Percentiles rank a stretch among this genome's conserved stretches.
Evolutionary conservation across 2,329 filamentous ascomycete species (phyloP).

Genomic region (Bimuria novae-zelandiae): DNA sequence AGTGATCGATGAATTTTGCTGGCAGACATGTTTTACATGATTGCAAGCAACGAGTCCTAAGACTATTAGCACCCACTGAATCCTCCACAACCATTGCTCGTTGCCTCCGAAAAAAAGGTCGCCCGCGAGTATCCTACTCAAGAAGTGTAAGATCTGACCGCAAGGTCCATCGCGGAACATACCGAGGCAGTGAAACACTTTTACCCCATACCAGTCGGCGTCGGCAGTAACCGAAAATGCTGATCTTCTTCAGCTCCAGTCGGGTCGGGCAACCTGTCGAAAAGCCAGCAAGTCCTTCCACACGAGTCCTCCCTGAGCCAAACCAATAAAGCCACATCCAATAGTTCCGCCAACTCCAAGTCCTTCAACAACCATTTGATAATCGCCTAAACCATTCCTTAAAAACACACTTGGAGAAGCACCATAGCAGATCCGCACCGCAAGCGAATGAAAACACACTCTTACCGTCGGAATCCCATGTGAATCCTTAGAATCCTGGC

Average conservation of each 20-base stretch:
- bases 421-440: conserved; percentile 8
- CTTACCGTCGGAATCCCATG: conserved; percentile 6
- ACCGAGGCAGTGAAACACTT: conserved; percentile 15
- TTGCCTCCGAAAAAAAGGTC: background rate
- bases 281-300: conserved; percentile 6
- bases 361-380: background rate
- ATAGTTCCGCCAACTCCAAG: conserved; percentile 1
- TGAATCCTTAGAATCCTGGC: background rate
- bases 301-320: background rate
- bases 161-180: conserved; percentile 23
- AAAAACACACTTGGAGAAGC: background rate
- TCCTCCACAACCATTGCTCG: background rate
- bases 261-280: background rate
- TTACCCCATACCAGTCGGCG: background rate
- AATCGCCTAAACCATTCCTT: background rate
- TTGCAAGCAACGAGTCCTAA: conserved; percentile 10
- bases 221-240: background rate
- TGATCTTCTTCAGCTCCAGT: conserved; percentile 1
- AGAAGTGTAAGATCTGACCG: conserved; percentile 26
- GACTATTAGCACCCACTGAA: conserved; percentile 16
- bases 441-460: conserved; percentile 8
- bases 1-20: conserved; percentile 12
- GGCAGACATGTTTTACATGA: conserved; percentile 6
- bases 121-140: conserved; percentile 13
- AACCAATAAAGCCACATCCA: background rate